A percentile compares a stretch with the other conserved stretches of the same genome.
phyloP scores from a whole-genome alignment of 768 basidiomycete species.

The Lactarius trivialis region DNA sequence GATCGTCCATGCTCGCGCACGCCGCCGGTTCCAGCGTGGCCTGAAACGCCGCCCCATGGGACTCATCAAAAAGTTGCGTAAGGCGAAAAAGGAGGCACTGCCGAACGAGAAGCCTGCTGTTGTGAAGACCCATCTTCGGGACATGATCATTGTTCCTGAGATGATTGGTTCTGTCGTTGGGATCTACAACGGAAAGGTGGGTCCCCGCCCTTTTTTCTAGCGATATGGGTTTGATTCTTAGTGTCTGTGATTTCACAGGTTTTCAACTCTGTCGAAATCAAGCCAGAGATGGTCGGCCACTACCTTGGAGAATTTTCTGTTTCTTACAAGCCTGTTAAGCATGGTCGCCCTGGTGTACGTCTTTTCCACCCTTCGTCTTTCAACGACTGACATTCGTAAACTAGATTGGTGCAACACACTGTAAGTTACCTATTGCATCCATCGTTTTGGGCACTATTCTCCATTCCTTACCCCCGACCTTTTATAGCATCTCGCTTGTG shows the following conservation, averaged over 20 bases:
- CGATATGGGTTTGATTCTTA: neutral
- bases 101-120: slow-evolving; percentile 98
- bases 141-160: slow-evolving; percentile 99
- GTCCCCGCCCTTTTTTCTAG: neutral
- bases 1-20: slow-evolving; percentile 98
- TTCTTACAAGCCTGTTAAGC: slow-evolving; percentile 98
- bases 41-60: slow-evolving; percentile 98
- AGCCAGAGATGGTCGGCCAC: slow-evolving; percentile 99
- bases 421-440: slow-evolving; percentile 39
- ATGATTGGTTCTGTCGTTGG: slow-evolving; percentile 99
- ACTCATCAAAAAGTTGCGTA: slow-evolving; percentile 98
- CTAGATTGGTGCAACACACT: slow-evolving; percentile 87
- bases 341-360: slow-evolving; percentile 98
- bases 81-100: slow-evolving; percentile 99
- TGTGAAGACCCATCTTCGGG: slow-evolving; percentile 98
- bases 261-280: slow-evolving; percentile 97
- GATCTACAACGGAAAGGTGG: slow-evolving; percentile 96
- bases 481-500: slow-evolving; percentile 67
- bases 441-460: slow-evolving; percentile 5
- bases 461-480: slow-evolving; percentile 1
- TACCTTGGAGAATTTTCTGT: slow-evolving; percentile 97
- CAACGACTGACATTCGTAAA: slow-evolving; percentile 20
- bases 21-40: slow-evolving; percentile 97
- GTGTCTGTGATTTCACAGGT: slow-evolving; percentile 39
- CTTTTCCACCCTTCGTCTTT: neutral